Percentiles rank a stretch among this genome's conserved stretches.
Conservation (phyloP, 2,329 filamentous ascomycete genomes). For the Capronia americana region DNA sequence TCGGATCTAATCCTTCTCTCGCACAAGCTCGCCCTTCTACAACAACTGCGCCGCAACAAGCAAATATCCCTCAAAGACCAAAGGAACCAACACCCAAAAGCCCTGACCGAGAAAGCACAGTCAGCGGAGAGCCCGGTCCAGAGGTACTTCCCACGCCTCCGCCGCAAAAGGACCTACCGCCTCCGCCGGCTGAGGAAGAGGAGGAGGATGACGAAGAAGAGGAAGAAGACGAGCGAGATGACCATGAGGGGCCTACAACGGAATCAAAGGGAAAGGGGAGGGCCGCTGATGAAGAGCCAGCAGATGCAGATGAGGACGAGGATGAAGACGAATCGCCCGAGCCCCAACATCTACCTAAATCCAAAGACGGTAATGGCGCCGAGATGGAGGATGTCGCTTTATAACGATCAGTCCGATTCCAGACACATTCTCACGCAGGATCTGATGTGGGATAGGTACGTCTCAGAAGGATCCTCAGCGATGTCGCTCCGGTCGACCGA, state of each 20-base stretch:
- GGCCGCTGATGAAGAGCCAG: slow-evolving; percentile 14
- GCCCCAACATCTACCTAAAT: slow-evolving; percentile 35
- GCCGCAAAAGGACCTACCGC: slow-evolving; percentile 34
- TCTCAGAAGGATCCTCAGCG: background rate
- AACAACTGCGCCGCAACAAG: slow-evolving; percentile 41
- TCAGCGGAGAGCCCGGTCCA: slow-evolving; percentile 39
- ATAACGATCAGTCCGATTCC: slow-evolving; percentile 12
- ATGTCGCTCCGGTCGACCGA: background rate
- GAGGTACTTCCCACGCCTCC: slow-evolving; percentile 38
- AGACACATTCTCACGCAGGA: background rate
- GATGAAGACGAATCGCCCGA: slow-evolving; percentile 34
- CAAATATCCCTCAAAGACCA: slow-evolving; percentile 33
- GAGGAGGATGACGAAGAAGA: slow-evolving; percentile 36
- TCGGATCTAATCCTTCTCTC: slow-evolving; percentile 44
- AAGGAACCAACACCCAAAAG: slow-evolving; percentile 38
- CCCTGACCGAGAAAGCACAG: slow-evolving; percentile 36
- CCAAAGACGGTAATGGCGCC: slow-evolving; percentile 39
- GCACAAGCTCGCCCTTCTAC: slow-evolving; percentile 20
- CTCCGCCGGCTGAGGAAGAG: slow-evolving; percentile 36
- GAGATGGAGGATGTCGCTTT: slow-evolving; percentile 42
- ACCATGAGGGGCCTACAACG: slow-evolving; percentile 20
- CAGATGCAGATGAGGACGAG: slow-evolving; percentile 17
- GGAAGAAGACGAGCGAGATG: slow-evolving; percentile 23
- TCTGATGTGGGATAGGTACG: background rate
- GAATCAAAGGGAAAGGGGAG: slow-evolving; percentile 25